Evolutionary conservation across 2,329 filamentous ascomycete species (phyloP).

Genomic region (Colletotrichum paranaense): DNA sequence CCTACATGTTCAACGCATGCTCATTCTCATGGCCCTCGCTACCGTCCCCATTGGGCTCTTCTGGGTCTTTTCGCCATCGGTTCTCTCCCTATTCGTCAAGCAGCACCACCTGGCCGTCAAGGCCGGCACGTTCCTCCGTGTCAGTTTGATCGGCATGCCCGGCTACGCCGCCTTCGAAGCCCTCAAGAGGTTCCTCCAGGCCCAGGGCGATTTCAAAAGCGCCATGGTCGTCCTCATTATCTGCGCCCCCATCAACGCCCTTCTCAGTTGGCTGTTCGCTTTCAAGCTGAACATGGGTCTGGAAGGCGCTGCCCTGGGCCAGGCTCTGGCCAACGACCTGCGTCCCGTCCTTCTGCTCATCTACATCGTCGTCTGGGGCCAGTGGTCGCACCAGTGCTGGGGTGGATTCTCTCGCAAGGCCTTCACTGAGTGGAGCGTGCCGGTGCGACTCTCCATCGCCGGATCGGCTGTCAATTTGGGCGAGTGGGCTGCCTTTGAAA

Average conservation of each 20-base stretch:
- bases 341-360: constrained; percentile 58
- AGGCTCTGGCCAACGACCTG: constrained; percentile 60
- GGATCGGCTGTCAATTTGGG: constrained; percentile 53
- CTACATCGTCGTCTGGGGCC: constrained; percentile 56
- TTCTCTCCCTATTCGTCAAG: constrained; percentile 57
- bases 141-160: constrained; percentile 61
- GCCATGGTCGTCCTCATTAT: constrained; percentile 59
- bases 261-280: constrained; percentile 61
- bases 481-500: constrained; percentile 56
- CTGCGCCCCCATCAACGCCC: constrained; percentile 59
- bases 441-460: constrained; percentile 51
- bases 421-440: constrained; percentile 52
- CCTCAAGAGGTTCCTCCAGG: constrained; percentile 65
- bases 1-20: constrained; percentile 63
- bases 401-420: constrained; percentile 51
- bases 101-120: constrained; percentile 59
- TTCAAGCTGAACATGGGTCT: constrained; percentile 56
- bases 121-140: constrained; percentile 60
- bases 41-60: constrained; percentile 59
- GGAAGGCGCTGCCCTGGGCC: constrained; percentile 61
- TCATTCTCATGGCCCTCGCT: constrained; percentile 58
- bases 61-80: constrained; percentile 60
- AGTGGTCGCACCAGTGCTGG: constrained; percentile 56
- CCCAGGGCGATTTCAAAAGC: constrained; percentile 64
- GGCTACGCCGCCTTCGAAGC: constrained; percentile 66